These are phyloP conservation scores for Evansstolkia leycettana DNA, from an alignment of 495 filamentous ascomycete species.

Conservation along the genomic window DNA sequence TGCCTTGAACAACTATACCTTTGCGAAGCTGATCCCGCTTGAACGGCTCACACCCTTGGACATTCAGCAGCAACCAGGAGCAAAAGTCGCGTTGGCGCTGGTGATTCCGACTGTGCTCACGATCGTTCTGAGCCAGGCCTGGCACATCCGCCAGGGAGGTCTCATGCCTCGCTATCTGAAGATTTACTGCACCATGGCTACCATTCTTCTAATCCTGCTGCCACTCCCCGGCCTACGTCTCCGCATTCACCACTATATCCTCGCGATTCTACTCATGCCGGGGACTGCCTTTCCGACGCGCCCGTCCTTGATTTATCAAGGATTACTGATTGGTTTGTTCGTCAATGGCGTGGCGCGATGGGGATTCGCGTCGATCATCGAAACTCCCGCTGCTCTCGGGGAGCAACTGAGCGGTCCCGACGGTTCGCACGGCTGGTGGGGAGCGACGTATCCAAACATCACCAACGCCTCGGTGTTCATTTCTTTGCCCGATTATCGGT, in stretches of 20 bases:
- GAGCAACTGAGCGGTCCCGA: constrained; percentile 22
- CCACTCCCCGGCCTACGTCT: constrained; percentile 71
- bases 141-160: constrained; percentile 62
- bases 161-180: constrained; percentile 56
- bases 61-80: constrained; percentile 64
- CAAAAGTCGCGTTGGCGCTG: constrained; percentile 53
- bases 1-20: constrained; percentile 70
- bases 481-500: constrained; percentile 25
- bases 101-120: constrained; percentile 49
- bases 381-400: constrained; percentile 59
- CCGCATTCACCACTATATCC: constrained; percentile 89
- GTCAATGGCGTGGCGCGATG: constrained; percentile 86
- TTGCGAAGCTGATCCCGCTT: constrained; percentile 69
- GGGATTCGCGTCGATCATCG: constrained; percentile 86
- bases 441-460: constrained; percentile 56
- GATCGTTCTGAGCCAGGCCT: constrained; percentile 56
- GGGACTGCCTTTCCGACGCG: constrained; percentile 77
- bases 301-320: constrained; percentile 68
- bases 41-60: constrained; percentile 66
- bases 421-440: constrained; percentile 40
- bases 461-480: constrained; percentile 35
- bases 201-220: constrained; percentile 49
- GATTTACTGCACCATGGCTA: constrained; percentile 53
- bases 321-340: constrained; percentile 79
- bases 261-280: constrained; percentile 71